These are phyloP conservation scores for Astraeus odoratus DNA, from an alignment of 768 basidiomycete species.

Conservation along the genomic window DNA sequence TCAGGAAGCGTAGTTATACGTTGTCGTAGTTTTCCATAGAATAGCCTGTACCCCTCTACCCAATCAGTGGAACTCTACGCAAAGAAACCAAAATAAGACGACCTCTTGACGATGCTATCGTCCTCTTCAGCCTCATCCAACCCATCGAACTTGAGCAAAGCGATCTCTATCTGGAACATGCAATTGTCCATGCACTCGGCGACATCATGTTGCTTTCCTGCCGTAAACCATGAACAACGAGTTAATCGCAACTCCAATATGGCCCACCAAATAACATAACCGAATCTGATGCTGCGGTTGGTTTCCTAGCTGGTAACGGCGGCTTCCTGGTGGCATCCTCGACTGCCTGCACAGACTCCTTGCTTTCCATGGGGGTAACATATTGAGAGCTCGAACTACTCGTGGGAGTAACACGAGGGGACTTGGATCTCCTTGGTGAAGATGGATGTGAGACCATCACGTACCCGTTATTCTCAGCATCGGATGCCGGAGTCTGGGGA, in stretches of 20 bases:
- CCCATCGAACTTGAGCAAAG: conserved; percentile 65
- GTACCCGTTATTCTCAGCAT: conserved; percentile 38
- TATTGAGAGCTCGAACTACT: conserved; percentile 26
- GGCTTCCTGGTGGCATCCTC: conserved; percentile 38
- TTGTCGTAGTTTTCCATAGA: conserved; percentile 85
- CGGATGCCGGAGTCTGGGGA: conserved; percentile 24
- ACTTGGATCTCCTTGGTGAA: conserved; percentile 31
- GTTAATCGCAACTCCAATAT: not conserved
- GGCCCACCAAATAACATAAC: conserved; percentile 85
- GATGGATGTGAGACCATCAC: conserved; percentile 33
- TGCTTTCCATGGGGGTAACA: conserved; percentile 20
- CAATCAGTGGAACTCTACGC: not conserved
- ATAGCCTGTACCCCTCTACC: conserved; percentile 43
- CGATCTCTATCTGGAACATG: conserved; percentile 97
- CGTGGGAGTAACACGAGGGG: conserved; percentile 24
- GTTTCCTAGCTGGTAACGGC: conserved; percentile 49
- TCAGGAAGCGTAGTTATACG: conserved; percentile 34
- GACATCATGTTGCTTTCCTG: conserved; percentile 95
- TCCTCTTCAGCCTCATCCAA: conserved; percentile 38
- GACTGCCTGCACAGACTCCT: conserved; percentile 18
- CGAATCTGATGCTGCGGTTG: conserved; percentile 53
- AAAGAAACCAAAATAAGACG: conserved; percentile 2
- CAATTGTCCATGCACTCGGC: conserved; percentile 99
- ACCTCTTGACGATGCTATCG: conserved; percentile 86
- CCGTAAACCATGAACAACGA: conserved; percentile 1